Evolutionary conservation across 371 early-diverging fungal species (phyloP).

Genomic region (Mucor racemosus): DNA sequence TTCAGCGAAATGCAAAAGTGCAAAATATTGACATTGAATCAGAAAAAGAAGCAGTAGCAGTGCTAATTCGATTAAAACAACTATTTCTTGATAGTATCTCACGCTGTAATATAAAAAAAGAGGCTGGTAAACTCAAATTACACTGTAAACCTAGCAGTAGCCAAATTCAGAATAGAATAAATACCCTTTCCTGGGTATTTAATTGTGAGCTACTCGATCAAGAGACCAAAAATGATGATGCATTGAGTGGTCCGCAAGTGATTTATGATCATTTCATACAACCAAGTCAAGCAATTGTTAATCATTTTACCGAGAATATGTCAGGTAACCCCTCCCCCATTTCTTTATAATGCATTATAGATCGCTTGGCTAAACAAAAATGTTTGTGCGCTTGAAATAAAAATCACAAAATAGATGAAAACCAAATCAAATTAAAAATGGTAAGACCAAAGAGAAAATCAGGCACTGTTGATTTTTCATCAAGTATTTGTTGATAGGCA

Average conservation of each 20-base stretch:
- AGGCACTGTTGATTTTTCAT: too few species aligned
- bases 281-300: slow-evolving; percentile 17
- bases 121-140: neutral
- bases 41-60: slow-evolving; percentile 1
- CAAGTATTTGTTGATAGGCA: neutral
- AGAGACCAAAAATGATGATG: neutral
- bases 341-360: neutral
- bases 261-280: slow-evolving; percentile 18
- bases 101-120: neutral
- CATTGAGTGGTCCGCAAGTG: slow-evolving; percentile 16
- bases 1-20: slow-evolving; percentile 6
- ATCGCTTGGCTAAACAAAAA: too few species aligned
- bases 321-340: neutral
- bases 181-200: slow-evolving; percentile 18
- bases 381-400: neutral
- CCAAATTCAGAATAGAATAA: slow-evolving; percentile 6
- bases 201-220: slow-evolving; percentile 21
- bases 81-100: neutral
- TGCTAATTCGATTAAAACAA: neutral
- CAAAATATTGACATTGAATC: slow-evolving; percentile 21
- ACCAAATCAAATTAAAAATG: slow-evolving; percentile 2
- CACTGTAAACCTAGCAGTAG: neutral
- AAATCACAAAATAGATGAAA: neutral
- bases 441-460: neutral
- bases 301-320: slow-evolving; percentile 18